Conservation (phyloP, 768 basidiomycete species). For the Pisolithus tinctorius region DNA sequence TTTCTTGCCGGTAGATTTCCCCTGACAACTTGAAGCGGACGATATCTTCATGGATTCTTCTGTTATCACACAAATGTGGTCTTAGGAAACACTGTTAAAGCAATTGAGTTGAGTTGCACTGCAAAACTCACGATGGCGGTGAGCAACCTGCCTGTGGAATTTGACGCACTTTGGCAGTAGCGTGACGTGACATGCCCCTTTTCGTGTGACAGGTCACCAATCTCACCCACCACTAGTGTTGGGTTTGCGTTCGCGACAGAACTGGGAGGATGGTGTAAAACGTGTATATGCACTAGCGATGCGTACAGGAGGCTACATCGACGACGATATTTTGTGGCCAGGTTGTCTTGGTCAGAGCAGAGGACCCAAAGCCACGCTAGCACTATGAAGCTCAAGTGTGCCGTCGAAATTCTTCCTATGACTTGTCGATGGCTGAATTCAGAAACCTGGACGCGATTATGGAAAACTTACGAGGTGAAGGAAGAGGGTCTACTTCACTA, state of each 20-base stretch:
- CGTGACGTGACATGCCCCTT: constrained; percentile 8
- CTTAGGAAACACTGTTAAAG: constrained; percentile 2
- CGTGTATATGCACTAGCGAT: not conserved
- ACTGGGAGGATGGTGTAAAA: not conserved
- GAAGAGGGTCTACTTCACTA: too few relatives aligned
- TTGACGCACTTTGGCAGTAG: not conserved
- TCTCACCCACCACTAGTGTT: not conserved
- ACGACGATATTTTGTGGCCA: too few relatives aligned
- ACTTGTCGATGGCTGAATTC: too few relatives aligned
- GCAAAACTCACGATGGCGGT: constrained; percentile 6
- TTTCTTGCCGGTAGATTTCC: not conserved
- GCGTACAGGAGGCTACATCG: not conserved
- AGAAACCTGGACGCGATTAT: too few relatives aligned
- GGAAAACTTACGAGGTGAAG: too few relatives aligned
- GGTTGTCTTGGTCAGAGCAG: too few relatives aligned
- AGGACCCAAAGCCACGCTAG: too few relatives aligned
- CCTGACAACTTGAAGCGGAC: not conserved
- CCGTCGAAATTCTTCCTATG: too few relatives aligned
- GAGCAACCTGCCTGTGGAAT: constrained; percentile 6
- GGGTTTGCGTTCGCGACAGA: not conserved
- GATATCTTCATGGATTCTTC: not conserved
- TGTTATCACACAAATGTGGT: constrained; percentile 3
- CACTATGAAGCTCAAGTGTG: too few relatives aligned
- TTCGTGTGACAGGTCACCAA: not conserved
- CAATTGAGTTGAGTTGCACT: constrained; percentile 6